Percentiles rank a stretch among this genome's conserved stretches.
Evolutionary conservation across 495 filamentous ascomycete species (phyloP).

Genomic region (Wilcoxina mikolae): DNA sequence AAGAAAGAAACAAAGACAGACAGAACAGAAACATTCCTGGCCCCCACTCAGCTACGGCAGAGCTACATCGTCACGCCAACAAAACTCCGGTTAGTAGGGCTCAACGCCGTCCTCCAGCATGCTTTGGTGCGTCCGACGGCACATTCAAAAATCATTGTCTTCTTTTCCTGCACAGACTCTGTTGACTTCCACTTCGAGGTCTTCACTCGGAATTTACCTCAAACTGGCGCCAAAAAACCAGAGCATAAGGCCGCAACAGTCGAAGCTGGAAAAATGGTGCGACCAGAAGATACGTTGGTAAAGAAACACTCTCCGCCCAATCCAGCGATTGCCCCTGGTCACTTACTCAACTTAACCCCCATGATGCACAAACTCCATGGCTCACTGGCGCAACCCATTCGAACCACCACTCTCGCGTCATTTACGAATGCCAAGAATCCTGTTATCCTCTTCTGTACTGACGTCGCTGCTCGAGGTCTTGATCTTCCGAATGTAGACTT

Average conservation of each 20-base stretch:
- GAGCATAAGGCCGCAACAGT: neutral
- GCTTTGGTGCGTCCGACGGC: constrained; percentile 74
- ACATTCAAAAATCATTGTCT: constrained; percentile 88
- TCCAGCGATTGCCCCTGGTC: constrained; percentile 9
- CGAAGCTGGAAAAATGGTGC: neutral
- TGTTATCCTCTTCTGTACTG: constrained; percentile 79
- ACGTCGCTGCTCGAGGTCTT: constrained; percentile 85
- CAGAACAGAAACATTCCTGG: constrained; percentile 50
- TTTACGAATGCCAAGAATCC: constrained; percentile 49
- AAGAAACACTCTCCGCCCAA: neutral
- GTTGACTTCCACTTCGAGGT: constrained; percentile 93
- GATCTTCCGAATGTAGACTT: constrained; percentile 89
- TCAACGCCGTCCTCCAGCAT: constrained; percentile 67
- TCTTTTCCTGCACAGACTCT: constrained; percentile 90
- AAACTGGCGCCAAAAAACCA: neutral
- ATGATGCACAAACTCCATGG: constrained; percentile 80
- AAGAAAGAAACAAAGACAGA: constrained; percentile 37
- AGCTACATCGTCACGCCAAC: constrained; percentile 71
- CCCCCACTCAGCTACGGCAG: constrained; percentile 85
- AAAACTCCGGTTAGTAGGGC: constrained; percentile 75
- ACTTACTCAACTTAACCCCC: constrained; percentile 36
- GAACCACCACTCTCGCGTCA: constrained; percentile 65
- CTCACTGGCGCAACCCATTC: constrained; percentile 73
- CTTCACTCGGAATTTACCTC: constrained; percentile 36
- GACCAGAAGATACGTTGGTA: constrained; percentile 1